A percentile compares a stretch with the other conserved stretches of the same genome.
phyloP scores from a whole-genome alignment of 306 rosid species.

The Cajanus cajan region DNA sequence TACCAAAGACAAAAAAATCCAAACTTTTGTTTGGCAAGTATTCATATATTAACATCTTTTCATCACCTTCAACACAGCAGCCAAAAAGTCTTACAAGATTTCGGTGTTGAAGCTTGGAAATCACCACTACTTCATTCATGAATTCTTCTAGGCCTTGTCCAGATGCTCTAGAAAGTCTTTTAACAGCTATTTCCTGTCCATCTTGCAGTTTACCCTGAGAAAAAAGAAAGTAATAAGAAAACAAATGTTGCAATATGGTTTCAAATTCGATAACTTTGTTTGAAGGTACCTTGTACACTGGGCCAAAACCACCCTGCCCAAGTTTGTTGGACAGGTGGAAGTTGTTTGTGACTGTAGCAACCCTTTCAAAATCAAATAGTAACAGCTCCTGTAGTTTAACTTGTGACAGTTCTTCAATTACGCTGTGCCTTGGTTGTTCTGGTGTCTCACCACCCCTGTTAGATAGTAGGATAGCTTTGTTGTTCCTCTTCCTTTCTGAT shows the following conservation, averaged over 20 bases:
- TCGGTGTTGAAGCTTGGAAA: constrained; percentile 39
- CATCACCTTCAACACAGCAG: constrained; percentile 19
- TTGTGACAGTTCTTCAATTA: constrained; percentile 12
- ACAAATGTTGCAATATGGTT: neutral
- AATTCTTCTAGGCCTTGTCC: constrained; percentile 37
- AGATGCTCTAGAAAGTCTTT: constrained; percentile 38
- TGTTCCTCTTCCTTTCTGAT: neutral
- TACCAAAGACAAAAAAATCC: constrained; percentile 24
- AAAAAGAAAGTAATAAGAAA: neutral
- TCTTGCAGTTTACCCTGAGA: constrained; percentile 29
- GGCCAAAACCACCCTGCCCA: constrained; percentile 33
- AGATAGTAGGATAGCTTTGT: neutral
- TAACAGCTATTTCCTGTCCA: constrained; percentile 35
- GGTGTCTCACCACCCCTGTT: neutral
- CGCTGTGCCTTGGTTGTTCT: neutral
- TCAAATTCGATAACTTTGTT: neutral
- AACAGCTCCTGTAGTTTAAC: constrained; percentile 13
- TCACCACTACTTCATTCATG: constrained; percentile 33
- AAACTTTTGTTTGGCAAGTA: constrained; percentile 32
- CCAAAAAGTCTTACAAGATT: constrained; percentile 39
- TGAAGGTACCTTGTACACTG: no score
- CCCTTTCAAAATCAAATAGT: neutral
- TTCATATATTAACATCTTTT: constrained; percentile 23
- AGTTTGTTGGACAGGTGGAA: constrained; percentile 22
- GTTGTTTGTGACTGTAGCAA: constrained; percentile 18